Evolutionary conservation across 202 grass and related monocot species (phyloP), one percentile per base, ranked within the genome.

Genomic region (Miscanthus sacchariflorus): DNA sequence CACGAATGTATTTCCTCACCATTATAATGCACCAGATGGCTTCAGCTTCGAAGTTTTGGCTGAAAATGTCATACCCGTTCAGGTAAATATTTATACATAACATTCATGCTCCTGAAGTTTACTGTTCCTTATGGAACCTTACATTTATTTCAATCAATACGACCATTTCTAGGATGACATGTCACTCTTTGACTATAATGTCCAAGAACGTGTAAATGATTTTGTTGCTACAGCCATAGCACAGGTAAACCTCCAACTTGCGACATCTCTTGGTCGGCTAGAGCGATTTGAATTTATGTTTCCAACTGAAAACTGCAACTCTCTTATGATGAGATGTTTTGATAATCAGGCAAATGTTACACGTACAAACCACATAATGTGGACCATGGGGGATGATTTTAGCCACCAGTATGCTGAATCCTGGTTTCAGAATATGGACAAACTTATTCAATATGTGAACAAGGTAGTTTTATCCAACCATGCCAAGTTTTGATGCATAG

Each of bases 361-460:
- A 13, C 87, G 89, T 42, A 94, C 93, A 78, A 91, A 96, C 56
- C 96, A 98, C 90, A 94, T 98, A 72, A 98, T 98, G 96, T 98
- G 93, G 93, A 98, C 96, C 28, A 98, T 96, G 96, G 96, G 96
- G 4, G 92, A 98, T 83, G 96, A 98, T 93, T 98, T 98, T 74
- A 75, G 89, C 68, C 96, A 98, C 58, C 96, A 96, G 68, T 98
- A 98, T 83, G 92, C 93, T 56, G 96, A 98, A 91, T 95, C 96
- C 45, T 96, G 91, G 93, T 98, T 98, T 72, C 91, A 84, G 66
- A 93, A 96, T 88, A 98, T 98, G 93, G 96, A 98, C 71, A 96
- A 76, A 86, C 92, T 98, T 83, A 94, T 98, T 46, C 85, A 91
- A 77, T 83, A 96, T 88, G 93, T 96, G 25, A 98, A 96, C 87